Conservation (phyloP, 345 rosid genomes). For the Geranium brycei region DNA sequence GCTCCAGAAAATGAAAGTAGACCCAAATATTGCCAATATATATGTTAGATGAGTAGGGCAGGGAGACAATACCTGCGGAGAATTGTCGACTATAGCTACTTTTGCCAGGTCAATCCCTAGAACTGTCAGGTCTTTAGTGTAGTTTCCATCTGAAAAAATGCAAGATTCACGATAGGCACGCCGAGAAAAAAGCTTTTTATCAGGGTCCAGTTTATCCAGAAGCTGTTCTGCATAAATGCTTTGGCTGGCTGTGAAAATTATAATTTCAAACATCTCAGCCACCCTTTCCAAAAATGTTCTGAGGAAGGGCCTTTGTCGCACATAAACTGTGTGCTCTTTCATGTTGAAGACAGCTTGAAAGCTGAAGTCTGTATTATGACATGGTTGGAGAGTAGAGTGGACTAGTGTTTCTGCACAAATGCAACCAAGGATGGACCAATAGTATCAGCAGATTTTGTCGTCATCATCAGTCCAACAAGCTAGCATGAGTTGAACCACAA, state of each 20-base stretch:
- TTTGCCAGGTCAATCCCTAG: constrained; percentile 13
- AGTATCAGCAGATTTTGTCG: not conserved
- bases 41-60: no score
- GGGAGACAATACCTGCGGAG: constrained; percentile 12
- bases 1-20: not conserved
- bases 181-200: constrained; percentile 18
- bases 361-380: constrained; percentile 16
- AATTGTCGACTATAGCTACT: constrained; percentile 16
- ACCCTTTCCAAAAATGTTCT: constrained; percentile 18
- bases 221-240: constrained; percentile 15
- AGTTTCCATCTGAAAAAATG: constrained; percentile 12
- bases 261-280: constrained; percentile 18
- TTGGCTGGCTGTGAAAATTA: constrained; percentile 18
- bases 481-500: not conserved
- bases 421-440: not conserved
- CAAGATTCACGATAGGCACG: constrained; percentile 18
- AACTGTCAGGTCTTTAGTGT: constrained; percentile 16
- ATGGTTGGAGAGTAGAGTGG: constrained; percentile 15
- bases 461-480: not conserved
- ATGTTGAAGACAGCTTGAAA: constrained; percentile 9
- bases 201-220: constrained; percentile 17
- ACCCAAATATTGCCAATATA: no score
- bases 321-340: constrained; percentile 18
- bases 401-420: constrained; percentile 16
- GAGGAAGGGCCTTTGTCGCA: constrained; percentile 18